A percentile compares a stretch with the other conserved stretches of the same genome.
Evolutionary conservation across 768 basidiomycete genomes (phyloP).

Genomic region (Calvatia gigantea): DNA sequence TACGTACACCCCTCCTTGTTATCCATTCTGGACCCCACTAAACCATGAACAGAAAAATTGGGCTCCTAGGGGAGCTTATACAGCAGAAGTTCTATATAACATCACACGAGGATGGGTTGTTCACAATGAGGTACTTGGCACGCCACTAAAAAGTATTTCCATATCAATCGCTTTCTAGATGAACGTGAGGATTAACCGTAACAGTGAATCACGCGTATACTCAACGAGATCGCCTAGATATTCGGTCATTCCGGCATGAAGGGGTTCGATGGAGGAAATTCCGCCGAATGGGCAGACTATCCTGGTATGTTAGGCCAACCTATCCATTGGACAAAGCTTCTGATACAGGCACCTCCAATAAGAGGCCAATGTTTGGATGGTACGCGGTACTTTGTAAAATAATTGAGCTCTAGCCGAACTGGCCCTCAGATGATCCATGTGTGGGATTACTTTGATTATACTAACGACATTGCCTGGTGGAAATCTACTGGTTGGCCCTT

Average conservation of each 20-base stretch:
- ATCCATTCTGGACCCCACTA: neutral
- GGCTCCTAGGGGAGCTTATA: slow-evolving; percentile 67
- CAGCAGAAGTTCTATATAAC: slow-evolving; percentile 68
- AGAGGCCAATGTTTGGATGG: slow-evolving; percentile 80
- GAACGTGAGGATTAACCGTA: slow-evolving; percentile 43
- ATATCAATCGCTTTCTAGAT: slow-evolving; percentile 34
- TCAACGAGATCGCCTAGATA: slow-evolving; percentile 37
- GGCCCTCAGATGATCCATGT: slow-evolving; percentile 65
- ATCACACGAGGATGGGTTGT: slow-evolving; percentile 75
- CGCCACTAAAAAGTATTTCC: neutral
- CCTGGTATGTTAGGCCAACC: slow-evolving; percentile 43
- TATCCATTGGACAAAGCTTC: neutral
- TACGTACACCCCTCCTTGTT: slow-evolving; percentile 18
- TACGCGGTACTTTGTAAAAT: slow-evolving; percentile 23
- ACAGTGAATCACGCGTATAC: neutral
- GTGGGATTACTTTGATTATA: slow-evolving; percentile 80
- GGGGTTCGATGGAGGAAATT: slow-evolving; percentile 35
- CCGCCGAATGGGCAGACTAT: slow-evolving; percentile 69
- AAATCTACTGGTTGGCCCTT: slow-evolving; percentile 71
- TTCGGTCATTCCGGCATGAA: slow-evolving; percentile 85
- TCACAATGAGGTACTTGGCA: slow-evolving; percentile 58
- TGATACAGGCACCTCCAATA: neutral
- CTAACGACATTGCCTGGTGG: slow-evolving; percentile 67
- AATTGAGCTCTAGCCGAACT: neutral
- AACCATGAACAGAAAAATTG: slow-evolving; percentile 57